A percentile compares a stretch with the other conserved stretches of the same genome.
Evolutionary conservation across 345 rosid genomes (phyloP).

Genomic region (Euphorbia pulcherrima): DNA sequence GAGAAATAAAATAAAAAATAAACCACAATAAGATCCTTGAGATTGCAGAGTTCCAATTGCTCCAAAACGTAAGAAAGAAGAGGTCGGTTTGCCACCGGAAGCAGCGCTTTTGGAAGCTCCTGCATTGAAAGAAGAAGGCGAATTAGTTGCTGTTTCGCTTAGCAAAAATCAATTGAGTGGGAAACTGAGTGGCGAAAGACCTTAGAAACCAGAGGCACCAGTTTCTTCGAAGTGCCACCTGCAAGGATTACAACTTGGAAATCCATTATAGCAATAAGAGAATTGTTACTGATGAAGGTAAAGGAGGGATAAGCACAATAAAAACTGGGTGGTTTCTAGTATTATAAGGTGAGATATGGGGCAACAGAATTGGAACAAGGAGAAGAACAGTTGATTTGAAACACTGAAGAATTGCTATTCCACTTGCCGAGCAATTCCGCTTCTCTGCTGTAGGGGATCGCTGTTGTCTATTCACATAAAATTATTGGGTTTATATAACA

Average conservation of each 20-base stretch:
- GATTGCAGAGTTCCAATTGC: constrained; percentile 69
- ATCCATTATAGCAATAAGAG: constrained; percentile 45
- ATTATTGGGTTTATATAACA: too few relatives aligned
- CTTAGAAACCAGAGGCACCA: constrained; percentile 81
- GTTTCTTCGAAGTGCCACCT: constrained; percentile 73
- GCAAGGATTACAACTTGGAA: constrained; percentile 90
- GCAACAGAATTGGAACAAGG: neutral
- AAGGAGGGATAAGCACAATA: neutral
- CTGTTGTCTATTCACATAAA: too few relatives aligned
- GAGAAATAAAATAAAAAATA: constrained; percentile 18
- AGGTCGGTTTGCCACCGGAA: constrained; percentile 92
- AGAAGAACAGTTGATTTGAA: too few relatives aligned
- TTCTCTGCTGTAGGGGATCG: neutral
- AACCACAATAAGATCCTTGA: constrained; percentile 92
- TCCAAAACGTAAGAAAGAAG: constrained; percentile 77
- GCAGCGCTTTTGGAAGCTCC: constrained; percentile 90
- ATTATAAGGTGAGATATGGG: neutral
- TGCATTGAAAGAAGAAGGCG: constrained; percentile 24
- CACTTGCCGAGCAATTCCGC: neutral
- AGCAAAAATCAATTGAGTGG: neutral
- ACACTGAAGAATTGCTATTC: neutral
- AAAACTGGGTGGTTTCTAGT: neutral
- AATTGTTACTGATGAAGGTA: neutral
- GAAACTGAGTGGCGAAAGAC: constrained; percentile 21
- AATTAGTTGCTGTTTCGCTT: neutral